These are phyloP conservation scores for Vitis hybrid DNA, from an alignment of 177 flowering plant species.

Conservation along the genomic window DNA sequence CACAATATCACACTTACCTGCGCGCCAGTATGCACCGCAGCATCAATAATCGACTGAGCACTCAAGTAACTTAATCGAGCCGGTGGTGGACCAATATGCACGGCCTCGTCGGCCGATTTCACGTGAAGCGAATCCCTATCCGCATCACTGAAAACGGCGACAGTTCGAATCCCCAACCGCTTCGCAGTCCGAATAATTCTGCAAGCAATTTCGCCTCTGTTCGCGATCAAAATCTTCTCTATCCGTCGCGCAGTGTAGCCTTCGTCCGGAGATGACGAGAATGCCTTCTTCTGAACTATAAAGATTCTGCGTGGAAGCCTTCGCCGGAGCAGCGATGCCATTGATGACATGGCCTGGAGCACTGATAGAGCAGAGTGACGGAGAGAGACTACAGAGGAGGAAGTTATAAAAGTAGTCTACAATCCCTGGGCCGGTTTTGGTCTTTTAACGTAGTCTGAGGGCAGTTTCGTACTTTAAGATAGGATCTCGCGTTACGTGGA, in stretches of 20 bases:
- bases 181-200: slow-evolving; percentile 81
- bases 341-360: slow-evolving; percentile 31
- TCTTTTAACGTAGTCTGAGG: not conserved
- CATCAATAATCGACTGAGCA: slow-evolving; percentile 61
- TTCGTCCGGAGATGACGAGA: slow-evolving; percentile 24
- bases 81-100: slow-evolving; percentile 85
- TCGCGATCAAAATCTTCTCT: slow-evolving; percentile 90
- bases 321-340: slow-evolving; percentile 50
- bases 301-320: slow-evolving; percentile 16
- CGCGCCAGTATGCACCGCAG: slow-evolving; percentile 81
- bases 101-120: slow-evolving; percentile 85
- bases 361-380: not conserved
- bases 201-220: slow-evolving; percentile 95
- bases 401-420: not conserved
- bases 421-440: not conserved
- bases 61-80: slow-evolving; percentile 81
- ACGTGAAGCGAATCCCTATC: slow-evolving; percentile 78
- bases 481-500: not conserved
- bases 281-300: slow-evolving; percentile 1
- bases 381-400: not conserved
- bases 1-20: slow-evolving; percentile 46
- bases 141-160: slow-evolving; percentile 94
- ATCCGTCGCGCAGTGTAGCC: slow-evolving; percentile 21
- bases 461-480: not conserved
- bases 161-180: slow-evolving; percentile 80